phyloP scores from a whole-genome alignment of 78 protist genomes.

The Guillardia theta region DNA sequence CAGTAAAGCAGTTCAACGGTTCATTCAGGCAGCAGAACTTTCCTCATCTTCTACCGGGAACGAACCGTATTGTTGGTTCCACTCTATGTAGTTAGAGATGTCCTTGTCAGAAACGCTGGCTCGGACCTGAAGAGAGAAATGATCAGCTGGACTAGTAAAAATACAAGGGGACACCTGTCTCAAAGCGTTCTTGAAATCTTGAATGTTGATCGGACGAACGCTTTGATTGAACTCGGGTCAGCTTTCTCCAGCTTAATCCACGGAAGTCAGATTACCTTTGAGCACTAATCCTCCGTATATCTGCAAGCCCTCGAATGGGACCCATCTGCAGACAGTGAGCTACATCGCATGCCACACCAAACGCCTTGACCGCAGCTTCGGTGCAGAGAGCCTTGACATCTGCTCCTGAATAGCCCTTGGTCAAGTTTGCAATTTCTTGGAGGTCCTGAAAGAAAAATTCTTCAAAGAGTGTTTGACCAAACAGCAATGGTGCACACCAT shows the following conservation, averaged over 20 bases:
- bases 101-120: constrained; percentile 47
- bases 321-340: neutral
- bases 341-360: neutral
- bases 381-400: constrained; percentile 73
- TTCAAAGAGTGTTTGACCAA: no score
- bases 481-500: neutral
- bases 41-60: neutral
- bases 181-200: constrained; percentile 24
- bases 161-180: neutral
- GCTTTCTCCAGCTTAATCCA: no score
- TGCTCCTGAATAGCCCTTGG: constrained; percentile 70
- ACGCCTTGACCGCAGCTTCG: constrained; percentile 49
- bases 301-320: constrained; percentile 30
- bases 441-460: constrained; percentile 56
- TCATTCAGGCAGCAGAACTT: neutral
- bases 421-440: neutral
- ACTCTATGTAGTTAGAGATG: constrained; percentile 19
- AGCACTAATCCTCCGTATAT: constrained; percentile 19
- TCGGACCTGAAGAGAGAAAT: constrained; percentile 24
- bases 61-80: constrained; percentile 48
- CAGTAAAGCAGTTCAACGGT: no score
- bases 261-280: no score
- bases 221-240: no score
- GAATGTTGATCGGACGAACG: constrained; percentile 13
- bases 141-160: no score